Conservation (phyloP, 371 early-diverging fungal species). For the Mucor irregularis region DNA sequence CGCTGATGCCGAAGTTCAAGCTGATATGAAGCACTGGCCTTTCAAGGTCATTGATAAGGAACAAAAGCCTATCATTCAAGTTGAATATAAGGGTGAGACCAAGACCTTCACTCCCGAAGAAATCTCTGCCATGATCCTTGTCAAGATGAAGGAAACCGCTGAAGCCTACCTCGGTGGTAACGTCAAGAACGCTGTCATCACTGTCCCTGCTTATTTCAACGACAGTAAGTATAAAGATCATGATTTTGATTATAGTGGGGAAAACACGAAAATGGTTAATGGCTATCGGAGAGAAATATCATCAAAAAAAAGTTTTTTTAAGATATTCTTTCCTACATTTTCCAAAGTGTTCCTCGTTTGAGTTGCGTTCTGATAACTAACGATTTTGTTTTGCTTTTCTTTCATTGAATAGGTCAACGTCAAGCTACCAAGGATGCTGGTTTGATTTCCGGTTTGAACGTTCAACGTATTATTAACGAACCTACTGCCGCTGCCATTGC, state of each 20-base stretch:
- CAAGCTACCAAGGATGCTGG: slow-evolving; percentile 89
- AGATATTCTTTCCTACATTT: not conserved
- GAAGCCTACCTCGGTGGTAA: slow-evolving; percentile 82
- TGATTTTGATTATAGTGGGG: not conserved
- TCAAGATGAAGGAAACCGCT: slow-evolving; percentile 91
- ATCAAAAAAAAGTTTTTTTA: not conserved
- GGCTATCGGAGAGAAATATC: too few species aligned
- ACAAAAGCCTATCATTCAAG: slow-evolving; percentile 78
- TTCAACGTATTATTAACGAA: slow-evolving; percentile 92
- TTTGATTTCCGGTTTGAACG: slow-evolving; percentile 79
- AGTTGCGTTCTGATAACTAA: not conserved
- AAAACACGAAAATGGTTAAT: not conserved
- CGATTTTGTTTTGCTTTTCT: slow-evolving; percentile 35
- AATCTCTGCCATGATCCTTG: slow-evolving; percentile 90
- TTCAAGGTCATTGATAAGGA: slow-evolving; percentile 81
- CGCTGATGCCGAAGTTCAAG: slow-evolving; percentile 83
- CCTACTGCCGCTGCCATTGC: slow-evolving; percentile 97
- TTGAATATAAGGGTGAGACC: slow-evolving; percentile 79
- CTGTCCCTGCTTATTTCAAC: slow-evolving; percentile 92
- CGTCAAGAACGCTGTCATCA: slow-evolving; percentile 91
- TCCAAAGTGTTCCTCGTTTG: too few species aligned
- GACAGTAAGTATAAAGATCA: slow-evolving; percentile 40
- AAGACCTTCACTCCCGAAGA: slow-evolving; percentile 90
- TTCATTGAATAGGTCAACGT: slow-evolving; percentile 73
- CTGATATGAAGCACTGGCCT: slow-evolving; percentile 92